These are phyloP conservation scores for Penicillium arizonense DNA, from an alignment of 495 filamentous ascomycete genomes.

Conservation along the genomic window DNA sequence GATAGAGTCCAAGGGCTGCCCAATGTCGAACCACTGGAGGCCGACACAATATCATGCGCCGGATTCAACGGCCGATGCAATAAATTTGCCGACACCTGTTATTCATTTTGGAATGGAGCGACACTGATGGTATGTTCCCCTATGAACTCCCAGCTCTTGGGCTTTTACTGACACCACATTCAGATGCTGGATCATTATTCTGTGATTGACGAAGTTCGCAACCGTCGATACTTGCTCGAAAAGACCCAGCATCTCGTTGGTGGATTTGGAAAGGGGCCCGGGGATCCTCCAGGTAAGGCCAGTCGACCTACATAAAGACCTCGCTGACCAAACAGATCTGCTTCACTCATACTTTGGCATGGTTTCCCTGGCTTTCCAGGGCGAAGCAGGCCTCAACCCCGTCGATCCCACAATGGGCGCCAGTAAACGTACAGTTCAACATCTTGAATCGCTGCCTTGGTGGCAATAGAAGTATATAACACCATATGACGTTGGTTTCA, in stretches of 20 bases:
- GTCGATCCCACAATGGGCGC: constrained; percentile 73
- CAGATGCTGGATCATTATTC: constrained; percentile 64
- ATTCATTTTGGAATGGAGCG: constrained; percentile 84
- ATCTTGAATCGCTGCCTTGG: constrained; percentile 42
- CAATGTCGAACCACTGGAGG: constrained; percentile 28
- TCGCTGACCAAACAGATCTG: constrained; percentile 56
- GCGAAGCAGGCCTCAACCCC: constrained; percentile 55
- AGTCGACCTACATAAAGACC: not conserved
- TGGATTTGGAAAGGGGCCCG: constrained; percentile 83
- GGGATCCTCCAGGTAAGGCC: constrained; percentile 65
- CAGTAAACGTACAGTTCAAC: constrained; percentile 45
- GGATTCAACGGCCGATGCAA: constrained; percentile 89
- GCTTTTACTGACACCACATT: constrained; percentile 5
- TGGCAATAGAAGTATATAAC: constrained; percentile 24
- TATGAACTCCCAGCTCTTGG: not conserved
- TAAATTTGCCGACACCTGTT: constrained; percentile 91
- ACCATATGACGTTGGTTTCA: constrained; percentile 4
- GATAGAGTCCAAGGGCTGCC: constrained; percentile 34
- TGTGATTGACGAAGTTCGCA: constrained; percentile 58
- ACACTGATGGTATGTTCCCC: constrained; percentile 56
- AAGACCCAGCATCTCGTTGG: constrained; percentile 90
- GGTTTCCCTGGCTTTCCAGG: constrained; percentile 67
- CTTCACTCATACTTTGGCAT: constrained; percentile 90
- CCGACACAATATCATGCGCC: constrained; percentile 44
- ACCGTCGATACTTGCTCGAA: constrained; percentile 75